A percentile compares a stretch with the other conserved stretches of the same genome.
Conservation (phyloP, 257 asterid species). For the Mentha longifolia region DNA sequence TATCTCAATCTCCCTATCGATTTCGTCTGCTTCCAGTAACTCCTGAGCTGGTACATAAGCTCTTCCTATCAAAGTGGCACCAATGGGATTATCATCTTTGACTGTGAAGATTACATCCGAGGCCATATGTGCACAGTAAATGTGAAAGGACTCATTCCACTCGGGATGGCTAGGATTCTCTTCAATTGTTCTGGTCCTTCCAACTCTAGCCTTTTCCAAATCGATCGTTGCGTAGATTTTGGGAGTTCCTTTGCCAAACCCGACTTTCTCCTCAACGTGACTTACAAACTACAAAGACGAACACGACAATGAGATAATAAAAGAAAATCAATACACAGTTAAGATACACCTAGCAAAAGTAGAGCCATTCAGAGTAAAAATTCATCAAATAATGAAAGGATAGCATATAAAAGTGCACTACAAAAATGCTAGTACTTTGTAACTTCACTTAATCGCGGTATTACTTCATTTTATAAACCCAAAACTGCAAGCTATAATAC, state of each 20-base stretch:
- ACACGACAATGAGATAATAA: slow-evolving; percentile 24
- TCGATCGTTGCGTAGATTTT: slow-evolving; percentile 78
- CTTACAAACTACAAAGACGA: slow-evolving; percentile 54
- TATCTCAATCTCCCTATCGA: slow-evolving; percentile 85
- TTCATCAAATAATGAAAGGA: neutral
- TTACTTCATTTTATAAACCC: too few relatives aligned
- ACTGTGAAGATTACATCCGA: slow-evolving; percentile 77
- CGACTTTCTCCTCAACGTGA: slow-evolving; percentile 76
- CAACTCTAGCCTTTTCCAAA: slow-evolving; percentile 88
- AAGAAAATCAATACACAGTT: neutral
- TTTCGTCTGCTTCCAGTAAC: slow-evolving; percentile 79
- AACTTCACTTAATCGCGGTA: too few relatives aligned
- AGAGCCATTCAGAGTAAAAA: neutral
- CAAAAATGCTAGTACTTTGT: neutral
- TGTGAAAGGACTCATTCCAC: slow-evolving; percentile 89
- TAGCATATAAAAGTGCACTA: neutral
- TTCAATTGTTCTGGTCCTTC: slow-evolving; percentile 70
- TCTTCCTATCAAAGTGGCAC: slow-evolving; percentile 91
- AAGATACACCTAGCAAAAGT: slow-evolving; percentile 21
- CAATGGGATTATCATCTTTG: slow-evolving; percentile 87
- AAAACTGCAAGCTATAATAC: too few relatives aligned
- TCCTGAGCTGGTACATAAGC: slow-evolving; percentile 80
- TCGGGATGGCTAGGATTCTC: slow-evolving; percentile 72
- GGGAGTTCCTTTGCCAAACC: slow-evolving; percentile 81
- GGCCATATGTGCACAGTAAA: slow-evolving; percentile 86